These are phyloP conservation scores for Trichoderma atrobrunneum DNA, from an alignment of 2,329 filamentous ascomycete genomes.

Conservation along the genomic window DNA sequence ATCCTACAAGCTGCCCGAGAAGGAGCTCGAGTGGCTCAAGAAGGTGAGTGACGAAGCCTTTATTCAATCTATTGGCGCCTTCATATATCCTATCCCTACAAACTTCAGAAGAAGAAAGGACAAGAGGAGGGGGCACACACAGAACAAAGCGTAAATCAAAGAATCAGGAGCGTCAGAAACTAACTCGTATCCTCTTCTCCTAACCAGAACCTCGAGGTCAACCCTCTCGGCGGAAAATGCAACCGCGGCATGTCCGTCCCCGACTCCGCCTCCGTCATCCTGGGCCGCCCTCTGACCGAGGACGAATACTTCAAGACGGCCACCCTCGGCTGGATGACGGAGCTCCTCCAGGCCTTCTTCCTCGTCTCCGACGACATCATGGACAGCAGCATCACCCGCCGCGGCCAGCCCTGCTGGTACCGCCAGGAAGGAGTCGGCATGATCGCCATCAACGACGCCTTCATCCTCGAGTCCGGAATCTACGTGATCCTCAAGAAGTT, in stretches of 20 bases:
- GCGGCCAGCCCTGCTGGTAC: conserved; percentile 96
- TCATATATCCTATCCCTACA: background rate
- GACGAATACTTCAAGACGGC: conserved; percentile 87
- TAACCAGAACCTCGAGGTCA: conserved; percentile 62
- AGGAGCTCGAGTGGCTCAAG: conserved; percentile 83
- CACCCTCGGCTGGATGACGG: conserved; percentile 93
- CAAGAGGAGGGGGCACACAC: background rate
- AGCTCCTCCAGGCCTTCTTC: conserved; percentile 98
- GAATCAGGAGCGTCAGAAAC: background rate
- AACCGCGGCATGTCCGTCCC: conserved; percentile 98
- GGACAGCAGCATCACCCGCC: conserved; percentile 92
- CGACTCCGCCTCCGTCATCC: conserved; percentile 80
- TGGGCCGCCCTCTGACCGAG: conserved; percentile 66
- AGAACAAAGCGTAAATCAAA: background rate
- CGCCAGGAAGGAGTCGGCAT: conserved; percentile 83
- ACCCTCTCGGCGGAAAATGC: conserved; percentile 92
- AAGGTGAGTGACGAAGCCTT: conserved; percentile 51
- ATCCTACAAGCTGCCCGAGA: conserved; percentile 77
- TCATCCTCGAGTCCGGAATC: conserved; percentile 89
- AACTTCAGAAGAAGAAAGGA: background rate
- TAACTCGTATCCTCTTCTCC: background rate
- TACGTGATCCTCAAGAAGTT: conserved; percentile 90
- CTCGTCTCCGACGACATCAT: conserved; percentile 98
- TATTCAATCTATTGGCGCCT: background rate
- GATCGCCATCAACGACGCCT: conserved; percentile 97